These are phyloP conservation scores for Amanita jacksonii DNA, from an alignment of 768 basidiomycete genomes.

Conservation along the genomic window DNA sequence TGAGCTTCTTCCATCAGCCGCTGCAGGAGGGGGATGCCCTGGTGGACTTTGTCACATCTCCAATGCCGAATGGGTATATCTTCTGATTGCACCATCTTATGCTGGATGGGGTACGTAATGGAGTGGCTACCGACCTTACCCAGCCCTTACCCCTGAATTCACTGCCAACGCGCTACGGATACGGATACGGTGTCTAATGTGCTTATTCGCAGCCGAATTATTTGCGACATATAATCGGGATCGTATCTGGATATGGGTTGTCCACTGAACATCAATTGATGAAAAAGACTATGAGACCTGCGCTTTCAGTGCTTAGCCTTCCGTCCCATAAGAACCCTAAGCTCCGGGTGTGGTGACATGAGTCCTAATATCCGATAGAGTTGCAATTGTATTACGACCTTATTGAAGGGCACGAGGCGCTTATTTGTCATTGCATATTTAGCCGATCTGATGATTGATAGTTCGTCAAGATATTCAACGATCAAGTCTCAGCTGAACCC, in stretches of 20 bases:
- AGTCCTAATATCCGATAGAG: constrained; percentile 15
- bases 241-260: constrained; percentile 35
- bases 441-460: constrained; percentile 12
- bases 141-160: too few relatives aligned
- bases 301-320: constrained; percentile 37
- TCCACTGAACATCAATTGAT: constrained; percentile 41
- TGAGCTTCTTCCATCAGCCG: too few relatives aligned
- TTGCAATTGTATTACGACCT: constrained; percentile 35
- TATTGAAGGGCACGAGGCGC: constrained; percentile 24
- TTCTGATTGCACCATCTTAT: too few relatives aligned
- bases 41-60: too few relatives aligned
- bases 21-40: too few relatives aligned
- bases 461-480: constrained; percentile 24
- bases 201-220: constrained; percentile 28
- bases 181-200: too few relatives aligned
- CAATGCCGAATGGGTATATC: too few relatives aligned
- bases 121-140: too few relatives aligned
- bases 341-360: not conserved
- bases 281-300: constrained; percentile 43
- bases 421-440: not conserved
- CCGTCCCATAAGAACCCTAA: constrained; percentile 28
- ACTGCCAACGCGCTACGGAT: too few relatives aligned
- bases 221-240: constrained; percentile 30
- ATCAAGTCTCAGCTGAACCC: constrained; percentile 16
- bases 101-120: too few relatives aligned